Evolutionary conservation across 345 rosid genomes (phyloP).

Genomic region (Brassica rapa): DNA sequence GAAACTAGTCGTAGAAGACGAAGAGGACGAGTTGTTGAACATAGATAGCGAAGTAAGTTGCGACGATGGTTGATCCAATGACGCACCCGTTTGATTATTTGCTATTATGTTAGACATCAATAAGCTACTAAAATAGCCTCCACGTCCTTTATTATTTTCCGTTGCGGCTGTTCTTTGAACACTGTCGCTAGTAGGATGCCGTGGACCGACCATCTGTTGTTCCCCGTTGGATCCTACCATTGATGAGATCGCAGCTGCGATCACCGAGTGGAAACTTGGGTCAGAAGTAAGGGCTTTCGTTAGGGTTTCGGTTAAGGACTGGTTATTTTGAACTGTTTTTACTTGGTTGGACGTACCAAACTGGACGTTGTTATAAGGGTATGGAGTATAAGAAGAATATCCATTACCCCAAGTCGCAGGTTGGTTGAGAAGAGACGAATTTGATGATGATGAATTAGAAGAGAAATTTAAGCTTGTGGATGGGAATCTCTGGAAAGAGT

Average conservation of each 20-base stretch:
- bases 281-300: constrained; percentile 66
- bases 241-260: constrained; percentile 73
- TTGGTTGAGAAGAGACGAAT: constrained; percentile 34
- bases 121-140: constrained; percentile 50
- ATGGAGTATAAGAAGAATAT: constrained; percentile 35
- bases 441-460: constrained; percentile 49
- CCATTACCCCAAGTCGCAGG: constrained; percentile 60
- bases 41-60: constrained; percentile 49
- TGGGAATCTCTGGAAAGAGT: constrained; percentile 49
- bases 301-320: constrained; percentile 63
- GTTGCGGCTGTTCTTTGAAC: constrained; percentile 23
- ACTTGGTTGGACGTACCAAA: constrained; percentile 38
- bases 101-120: constrained; percentile 47
- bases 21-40: constrained; percentile 44
- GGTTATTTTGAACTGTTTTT: constrained; percentile 47
- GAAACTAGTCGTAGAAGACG: constrained; percentile 39
- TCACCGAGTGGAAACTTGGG: constrained; percentile 65
- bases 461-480: constrained; percentile 56
- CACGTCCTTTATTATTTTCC: constrained; percentile 53
- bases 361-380: constrained; percentile 40
- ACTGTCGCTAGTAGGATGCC: constrained; percentile 15
- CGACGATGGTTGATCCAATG: constrained; percentile 34
- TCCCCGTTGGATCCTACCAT: constrained; percentile 54
- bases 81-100: constrained; percentile 33
- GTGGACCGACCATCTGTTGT: constrained; percentile 25